Evolutionary conservation across 2,329 filamentous ascomycete species (phyloP).

Genomic region (Coniochaeta hoffmannii): DNA sequence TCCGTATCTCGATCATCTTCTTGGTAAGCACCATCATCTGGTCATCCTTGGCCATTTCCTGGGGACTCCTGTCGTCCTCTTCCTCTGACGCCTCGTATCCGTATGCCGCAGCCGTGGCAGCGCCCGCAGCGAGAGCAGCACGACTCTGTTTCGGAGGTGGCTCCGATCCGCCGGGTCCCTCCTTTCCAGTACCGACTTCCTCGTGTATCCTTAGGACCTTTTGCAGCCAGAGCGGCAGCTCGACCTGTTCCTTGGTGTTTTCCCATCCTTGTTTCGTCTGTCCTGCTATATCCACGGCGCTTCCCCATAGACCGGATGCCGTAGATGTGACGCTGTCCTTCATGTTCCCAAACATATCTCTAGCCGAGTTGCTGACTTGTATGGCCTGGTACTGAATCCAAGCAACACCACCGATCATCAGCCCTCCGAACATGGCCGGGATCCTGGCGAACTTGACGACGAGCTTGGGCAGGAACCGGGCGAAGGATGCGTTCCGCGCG

Average conservation of each 20-base stretch:
- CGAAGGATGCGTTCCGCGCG: conserved; percentile 57
- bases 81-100: conserved; percentile 64
- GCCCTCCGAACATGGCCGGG: conserved; percentile 85
- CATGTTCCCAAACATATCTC: conserved; percentile 68
- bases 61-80: conserved; percentile 53
- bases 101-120: conserved; percentile 68
- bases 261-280: conserved; percentile 78
- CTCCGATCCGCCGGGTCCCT: conserved; percentile 40
- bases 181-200: conserved; percentile 42
- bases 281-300: conserved; percentile 66
- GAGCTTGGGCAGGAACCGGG: conserved; percentile 69
- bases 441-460: conserved; percentile 83
- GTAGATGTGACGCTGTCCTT: conserved; percentile 63
- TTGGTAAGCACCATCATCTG: conserved; percentile 99
- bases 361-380: conserved; percentile 69
- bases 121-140: conserved; percentile 50
- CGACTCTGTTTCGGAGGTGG: conserved; percentile 52
- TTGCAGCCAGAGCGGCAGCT: conserved; percentile 69
- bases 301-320: conserved; percentile 62
- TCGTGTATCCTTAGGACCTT: conserved; percentile 60
- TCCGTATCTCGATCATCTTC: conserved; percentile 99
- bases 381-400: conserved; percentile 96
- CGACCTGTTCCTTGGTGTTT: conserved; percentile 71
- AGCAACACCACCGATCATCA: conserved; percentile 77
- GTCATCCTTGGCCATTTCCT: conserved; percentile 74